Evolutionary conservation across 2,329 filamentous ascomycete species (phyloP), one percentile per base, ranked within the genome.

Genomic region (Falciphora oryzae): DNA sequence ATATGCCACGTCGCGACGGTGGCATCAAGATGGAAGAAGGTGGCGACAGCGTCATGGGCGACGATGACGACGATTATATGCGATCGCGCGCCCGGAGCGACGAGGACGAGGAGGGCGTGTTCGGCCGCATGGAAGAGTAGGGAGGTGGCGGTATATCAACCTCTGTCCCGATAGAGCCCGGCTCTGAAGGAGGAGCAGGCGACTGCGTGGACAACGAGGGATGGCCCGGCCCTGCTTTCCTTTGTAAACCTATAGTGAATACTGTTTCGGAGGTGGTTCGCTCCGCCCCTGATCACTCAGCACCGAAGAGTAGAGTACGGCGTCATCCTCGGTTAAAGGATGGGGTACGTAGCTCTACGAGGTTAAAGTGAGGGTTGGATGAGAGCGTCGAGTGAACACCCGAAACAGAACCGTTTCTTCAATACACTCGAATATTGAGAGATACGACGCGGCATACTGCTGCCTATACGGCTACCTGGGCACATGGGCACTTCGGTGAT

Each of bases 91-190:
- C 85, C 62, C 85, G 89, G 67, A 89, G 88, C 75, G 91, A 96
- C 71, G 93, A 97, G 71, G 93, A 96, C 68, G 94, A 98, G 69
- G 93, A 97, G 69, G 93, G 93, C 73, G 90, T 98, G 71, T 99
- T 99, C 80, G 93, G 93, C 65, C 87, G 87, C 70, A 98, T 98
- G 94, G 95, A 99, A 78, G 92, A 96, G 77, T 95, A 82, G 79
- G 68, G 56, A 68, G 62, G 44, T 53, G 44, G 44, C n/a, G 44
- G 22, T 22, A 53, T 8, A 53, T 53, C 4, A 22, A 14, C 44
- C 44, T 53, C 44, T 22, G 22, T n/a, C 22, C 44, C 3, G 22
- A 5, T 53, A 25, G 22, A 53, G 22, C 44, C 22, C 10, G 44
- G 44, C 44, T 53, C 44, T 25, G 7, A 53, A n/a, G 6, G n/a